Percentiles rank a stretch among this genome's conserved stretches.
Evolutionary conservation across 2,329 filamentous ascomycete genomes (phyloP).

Genomic region (Myriangium duriaei): DNA sequence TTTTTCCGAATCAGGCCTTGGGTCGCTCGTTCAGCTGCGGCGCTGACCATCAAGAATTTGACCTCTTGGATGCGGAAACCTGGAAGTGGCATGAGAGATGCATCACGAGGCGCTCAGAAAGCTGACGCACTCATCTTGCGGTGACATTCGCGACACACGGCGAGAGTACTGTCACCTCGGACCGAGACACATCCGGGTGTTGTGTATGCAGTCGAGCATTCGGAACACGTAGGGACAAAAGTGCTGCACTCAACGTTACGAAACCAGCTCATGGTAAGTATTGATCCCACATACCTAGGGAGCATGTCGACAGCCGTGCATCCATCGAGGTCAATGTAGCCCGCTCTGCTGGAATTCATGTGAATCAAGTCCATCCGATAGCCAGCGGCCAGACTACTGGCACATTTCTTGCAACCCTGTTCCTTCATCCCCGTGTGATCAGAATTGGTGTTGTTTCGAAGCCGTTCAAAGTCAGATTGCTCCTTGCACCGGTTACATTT

Average conservation of each 20-base stretch:
- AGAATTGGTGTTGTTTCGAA: slow-evolving; percentile 42
- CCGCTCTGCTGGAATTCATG: slow-evolving; percentile 58
- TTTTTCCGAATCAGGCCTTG: slow-evolving; percentile 20
- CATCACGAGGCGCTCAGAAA: not conserved
- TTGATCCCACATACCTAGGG: slow-evolving; percentile 45
- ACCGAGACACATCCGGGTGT: slow-evolving; percentile 56
- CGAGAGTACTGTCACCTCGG: slow-evolving; percentile 58
- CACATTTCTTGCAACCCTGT: slow-evolving; percentile 44
- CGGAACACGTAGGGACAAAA: slow-evolving; percentile 65
- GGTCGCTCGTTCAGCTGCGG: slow-evolving; percentile 25
- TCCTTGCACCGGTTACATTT: slow-evolving; percentile 75
- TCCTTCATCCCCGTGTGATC: slow-evolving; percentile 29
- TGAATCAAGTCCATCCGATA: slow-evolving; percentile 58
- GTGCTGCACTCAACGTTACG: slow-evolving; percentile 37
- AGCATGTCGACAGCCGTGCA: slow-evolving; percentile 67
- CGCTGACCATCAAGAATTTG: slow-evolving; percentile 60
- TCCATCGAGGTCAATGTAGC: slow-evolving; percentile 64
- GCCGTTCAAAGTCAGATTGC: slow-evolving; percentile 52
- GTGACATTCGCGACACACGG: slow-evolving; percentile 70
- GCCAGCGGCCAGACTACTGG: slow-evolving; percentile 34
- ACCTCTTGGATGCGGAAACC: slow-evolving; percentile 65
- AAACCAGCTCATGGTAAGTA: not conserved
- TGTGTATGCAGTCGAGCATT: slow-evolving; percentile 57
- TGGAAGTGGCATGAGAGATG: slow-evolving; percentile 14
- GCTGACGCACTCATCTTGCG: slow-evolving; percentile 50